Percentiles rank a stretch among this genome's conserved stretches.
Evolutionary conservation across 1,284 basidiomycete genomes (phyloP).

Genomic region (Boletus mariae): DNA sequence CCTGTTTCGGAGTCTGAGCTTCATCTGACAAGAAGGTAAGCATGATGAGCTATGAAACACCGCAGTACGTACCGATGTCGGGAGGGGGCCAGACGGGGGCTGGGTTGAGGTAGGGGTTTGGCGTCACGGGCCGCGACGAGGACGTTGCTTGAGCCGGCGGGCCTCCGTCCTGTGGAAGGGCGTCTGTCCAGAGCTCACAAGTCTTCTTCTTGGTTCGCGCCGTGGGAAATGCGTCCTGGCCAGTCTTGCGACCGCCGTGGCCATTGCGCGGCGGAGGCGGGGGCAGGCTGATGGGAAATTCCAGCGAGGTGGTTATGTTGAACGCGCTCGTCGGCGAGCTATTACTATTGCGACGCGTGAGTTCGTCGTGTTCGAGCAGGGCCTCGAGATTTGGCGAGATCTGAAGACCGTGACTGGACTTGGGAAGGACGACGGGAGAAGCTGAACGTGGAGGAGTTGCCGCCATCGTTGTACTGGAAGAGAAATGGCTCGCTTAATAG

Average conservation of each 20-base stretch:
- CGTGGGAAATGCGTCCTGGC: conserved; percentile 2
- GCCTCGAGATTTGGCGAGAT: conserved; percentile 64
- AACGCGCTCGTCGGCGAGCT: conserved; percentile 22
- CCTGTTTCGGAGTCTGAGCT: conserved; percentile 13
- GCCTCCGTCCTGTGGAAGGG: conserved; percentile 9
- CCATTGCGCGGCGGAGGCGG: conserved; percentile 28
- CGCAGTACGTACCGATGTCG: conserved; percentile 16
- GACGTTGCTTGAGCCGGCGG: neutral
- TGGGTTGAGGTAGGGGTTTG: conserved; percentile 33
- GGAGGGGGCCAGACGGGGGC: conserved; percentile 16
- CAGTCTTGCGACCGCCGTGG: conserved; percentile 11
- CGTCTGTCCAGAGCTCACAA: conserved; percentile 24
- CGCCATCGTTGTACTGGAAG: conserved; percentile 12
- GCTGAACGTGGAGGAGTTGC: conserved; percentile 20
- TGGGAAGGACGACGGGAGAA: conserved; percentile 10
- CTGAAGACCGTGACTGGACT: conserved; percentile 32
- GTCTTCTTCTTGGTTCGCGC: conserved; percentile 17
- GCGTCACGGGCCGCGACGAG: conserved; percentile 24
- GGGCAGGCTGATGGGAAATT: conserved; percentile 27
- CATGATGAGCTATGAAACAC: neutral
- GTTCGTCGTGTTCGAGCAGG: conserved; percentile 57
- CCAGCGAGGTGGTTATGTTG: conserved; percentile 10
- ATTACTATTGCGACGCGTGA: conserved; percentile 28
- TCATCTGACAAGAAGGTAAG: conserved; percentile 11
- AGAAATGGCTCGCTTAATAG: too few species aligned